Conservation (phyloP, 2,329 filamentous ascomycete genomes). For the Nigrospora sphaerica region DNA sequence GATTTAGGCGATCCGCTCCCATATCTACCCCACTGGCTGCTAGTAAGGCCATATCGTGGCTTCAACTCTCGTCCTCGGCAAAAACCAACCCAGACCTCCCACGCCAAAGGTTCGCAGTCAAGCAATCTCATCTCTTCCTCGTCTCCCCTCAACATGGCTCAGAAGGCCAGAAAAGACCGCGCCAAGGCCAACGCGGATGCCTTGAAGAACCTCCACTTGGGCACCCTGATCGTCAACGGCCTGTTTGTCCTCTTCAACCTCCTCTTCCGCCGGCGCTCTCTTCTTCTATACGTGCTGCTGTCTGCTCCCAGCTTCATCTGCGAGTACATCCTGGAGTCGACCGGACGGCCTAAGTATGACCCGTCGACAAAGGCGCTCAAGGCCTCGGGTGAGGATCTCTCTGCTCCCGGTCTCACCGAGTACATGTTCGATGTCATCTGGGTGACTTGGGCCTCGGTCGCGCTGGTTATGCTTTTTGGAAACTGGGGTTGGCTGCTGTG, state of each 20-base stretch:
- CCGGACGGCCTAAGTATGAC: constrained; percentile 71
- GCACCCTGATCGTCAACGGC: constrained; percentile 63
- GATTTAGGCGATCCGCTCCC: too few species aligned
- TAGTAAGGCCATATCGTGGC: too few species aligned
- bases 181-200: constrained; percentile 73
- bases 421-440: constrained; percentile 98
- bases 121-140: too few species aligned
- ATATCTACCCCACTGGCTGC: too few species aligned
- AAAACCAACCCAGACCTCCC: too few species aligned
- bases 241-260: constrained; percentile 70
- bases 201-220: constrained; percentile 76
- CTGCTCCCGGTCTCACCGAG: constrained; percentile 82
- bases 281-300: constrained; percentile 63
- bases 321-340: constrained; percentile 78
- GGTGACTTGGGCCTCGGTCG: constrained; percentile 78
- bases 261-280: constrained; percentile 56
- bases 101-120: too few species aligned
- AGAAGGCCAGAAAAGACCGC: constrained; percentile 56
- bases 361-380: constrained; percentile 59
- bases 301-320: constrained; percentile 70
- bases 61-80: too few species aligned
- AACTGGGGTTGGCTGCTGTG: constrained; percentile 64
- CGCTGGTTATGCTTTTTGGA: constrained; percentile 69
- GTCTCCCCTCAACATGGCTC: constrained; percentile 38
- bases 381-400: constrained; percentile 78